Percentiles rank a stretch among this genome's conserved stretches.
Conservation (phyloP, 331 rosid genomes). For the Cydonia oblonga region DNA sequence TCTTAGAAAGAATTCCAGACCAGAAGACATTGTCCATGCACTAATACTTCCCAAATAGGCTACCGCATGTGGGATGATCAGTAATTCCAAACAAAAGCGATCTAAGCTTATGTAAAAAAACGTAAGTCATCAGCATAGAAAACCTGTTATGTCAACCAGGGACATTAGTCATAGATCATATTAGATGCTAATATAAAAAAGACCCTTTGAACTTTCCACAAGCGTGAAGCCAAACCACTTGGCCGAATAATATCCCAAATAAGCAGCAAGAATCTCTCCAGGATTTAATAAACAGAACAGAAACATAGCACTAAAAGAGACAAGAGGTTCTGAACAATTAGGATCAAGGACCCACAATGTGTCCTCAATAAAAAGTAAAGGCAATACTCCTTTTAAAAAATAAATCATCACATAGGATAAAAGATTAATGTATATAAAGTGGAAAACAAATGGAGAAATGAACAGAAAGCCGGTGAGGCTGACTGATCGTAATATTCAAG, state of each 20-base stretch:
- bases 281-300: neutral
- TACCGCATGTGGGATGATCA: neutral
- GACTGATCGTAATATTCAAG: neutral
- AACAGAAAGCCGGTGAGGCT: neutral
- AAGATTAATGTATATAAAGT: neutral
- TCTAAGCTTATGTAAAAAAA: neutral
- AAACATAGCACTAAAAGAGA: neutral
- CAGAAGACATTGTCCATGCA: neutral
- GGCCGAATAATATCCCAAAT: neutral
- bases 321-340: neutral
- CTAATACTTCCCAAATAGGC: neutral
- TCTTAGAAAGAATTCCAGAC: neutral
- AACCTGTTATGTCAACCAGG: neutral
- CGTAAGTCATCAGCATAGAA: neutral
- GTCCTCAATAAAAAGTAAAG: neutral
- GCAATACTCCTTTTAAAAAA: neutral
- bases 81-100: neutral
- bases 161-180: neutral
- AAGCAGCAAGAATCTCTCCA: neutral
- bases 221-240: neutral
- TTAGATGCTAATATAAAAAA: neutral
- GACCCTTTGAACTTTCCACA: no score
- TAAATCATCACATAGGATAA: neutral
- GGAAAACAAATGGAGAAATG: no score
- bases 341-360: neutral